Base-by-base conservation (phyloP, 139 green algal genomes). In the Eudorina sp. region DNA sequence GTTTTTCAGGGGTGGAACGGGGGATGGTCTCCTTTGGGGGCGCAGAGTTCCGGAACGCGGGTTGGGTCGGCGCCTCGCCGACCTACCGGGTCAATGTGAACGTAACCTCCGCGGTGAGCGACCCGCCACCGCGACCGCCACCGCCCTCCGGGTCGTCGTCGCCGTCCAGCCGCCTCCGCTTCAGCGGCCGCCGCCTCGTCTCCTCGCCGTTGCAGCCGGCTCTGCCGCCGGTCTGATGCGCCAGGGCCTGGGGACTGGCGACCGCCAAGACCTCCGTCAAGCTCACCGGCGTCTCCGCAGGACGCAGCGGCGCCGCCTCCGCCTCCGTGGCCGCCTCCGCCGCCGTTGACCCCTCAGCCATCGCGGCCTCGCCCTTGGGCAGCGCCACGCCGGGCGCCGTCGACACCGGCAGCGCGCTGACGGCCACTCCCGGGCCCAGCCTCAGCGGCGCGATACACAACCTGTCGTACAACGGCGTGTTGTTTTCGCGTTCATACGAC, bases 141-240 rank as follows among this genome's bases (percentile, higher is more conserved):
- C 68, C 64, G 31, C 31, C 11, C 11, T 76, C 41, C 41, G 74
- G 46, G 31, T 45, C 74, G 16, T 31, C 29, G 0, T 46, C 31
- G 74, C 31, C 48, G 29, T 82, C 43, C 1, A 53, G 41, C n/a
- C 75, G 75, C 75, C 23, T n/a, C n/a, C 75, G 75, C 46, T 83
- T 83, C 75, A 14, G 48, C 34, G 48, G 46, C 48, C 75, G 48
- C 14, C 34, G 7, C n/a, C n/a, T n/a, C n/a, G n/a, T n/a, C n/a
- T n/a, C n/a, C n/a, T n/a, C n/a, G n/a, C n/a, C n/a, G n/a, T n/a
- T n/a, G n/a, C n/a, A n/a, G n/a, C n/a, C n/a, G n/a, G n/a, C n/a
- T n/a, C n/a, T n/a, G n/a, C n/a, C n/a, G n/a, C n/a, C n/a, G n/a
- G n/a, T n/a, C n/a, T n/a, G n/a, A n/a, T n/a, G n/a, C n/a, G n/a